phyloP scores from a whole-genome alignment of 805 yeast species.

The Saccharomycodes ludwigii region DNA sequence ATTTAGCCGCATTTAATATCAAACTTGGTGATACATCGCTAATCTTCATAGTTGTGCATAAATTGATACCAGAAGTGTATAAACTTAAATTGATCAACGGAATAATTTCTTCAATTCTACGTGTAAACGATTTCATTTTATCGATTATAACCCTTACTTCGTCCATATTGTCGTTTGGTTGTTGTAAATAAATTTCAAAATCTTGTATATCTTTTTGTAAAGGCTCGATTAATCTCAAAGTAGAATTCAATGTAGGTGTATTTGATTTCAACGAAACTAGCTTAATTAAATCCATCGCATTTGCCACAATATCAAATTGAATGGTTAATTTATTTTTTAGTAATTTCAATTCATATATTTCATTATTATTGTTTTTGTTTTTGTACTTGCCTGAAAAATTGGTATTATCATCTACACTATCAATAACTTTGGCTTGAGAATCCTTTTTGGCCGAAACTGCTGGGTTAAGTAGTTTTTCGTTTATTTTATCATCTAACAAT shows the following conservation, averaged over 20 bases:
- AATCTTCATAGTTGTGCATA: slow-evolving; percentile 37
- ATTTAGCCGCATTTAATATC: slow-evolving; percentile 47
- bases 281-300: slow-evolving; percentile 57
- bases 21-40: slow-evolving; percentile 53
- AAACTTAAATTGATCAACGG: slow-evolving; percentile 57
- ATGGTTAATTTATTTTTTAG: slow-evolving; percentile 38
- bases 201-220: slow-evolving; percentile 46
- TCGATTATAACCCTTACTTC: too few relatives aligned
- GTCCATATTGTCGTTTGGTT: too few relatives aligned
- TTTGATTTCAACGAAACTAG: slow-evolving; percentile 52
- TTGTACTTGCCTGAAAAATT: slow-evolving; percentile 2
- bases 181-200: too few relatives aligned
- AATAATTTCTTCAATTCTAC: slow-evolving; percentile 52
- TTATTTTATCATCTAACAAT: slow-evolving; percentile 25
- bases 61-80: slow-evolving; percentile 55
- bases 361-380: slow-evolving; percentile 2
- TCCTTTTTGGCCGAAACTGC: too few relatives aligned
- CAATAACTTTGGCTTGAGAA: slow-evolving; percentile 25
- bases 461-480: too few relatives aligned
- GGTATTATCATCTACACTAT: too few relatives aligned
- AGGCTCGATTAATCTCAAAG: slow-evolving; percentile 40
- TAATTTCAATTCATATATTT: slow-evolving; percentile 32
- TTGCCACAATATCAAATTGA: slow-evolving; percentile 47
- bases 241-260: slow-evolving; percentile 40
- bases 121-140: too few relatives aligned